These are phyloP conservation scores for Candida sanyaensis DNA, from an alignment of 1,139 yeast species.

Conservation along the genomic window DNA sequence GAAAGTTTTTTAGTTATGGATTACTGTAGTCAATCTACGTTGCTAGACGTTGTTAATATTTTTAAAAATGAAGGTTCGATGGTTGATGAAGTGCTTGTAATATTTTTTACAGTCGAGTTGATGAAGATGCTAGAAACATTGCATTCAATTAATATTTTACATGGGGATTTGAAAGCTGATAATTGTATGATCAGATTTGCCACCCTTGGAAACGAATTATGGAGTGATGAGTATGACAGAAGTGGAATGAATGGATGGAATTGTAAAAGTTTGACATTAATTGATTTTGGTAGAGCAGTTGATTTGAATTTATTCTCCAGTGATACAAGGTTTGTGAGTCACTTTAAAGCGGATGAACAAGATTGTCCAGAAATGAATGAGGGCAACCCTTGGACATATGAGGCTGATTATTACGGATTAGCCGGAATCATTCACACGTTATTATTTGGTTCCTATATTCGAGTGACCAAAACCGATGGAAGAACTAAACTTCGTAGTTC, in stretches of 20 bases:
- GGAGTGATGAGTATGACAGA: conserved; percentile 28
- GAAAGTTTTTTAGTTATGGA: conserved; percentile 76
- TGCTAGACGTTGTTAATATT: conserved; percentile 69
- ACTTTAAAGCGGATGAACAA: conserved; percentile 68
- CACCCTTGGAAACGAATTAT: conserved; percentile 16
- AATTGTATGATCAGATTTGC: conserved; percentile 77
- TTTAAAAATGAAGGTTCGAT: conserved; percentile 31
- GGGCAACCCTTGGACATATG: conserved; percentile 70
- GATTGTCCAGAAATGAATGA: conserved; percentile 77
- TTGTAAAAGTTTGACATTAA: conserved; percentile 59
- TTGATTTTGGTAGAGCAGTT: conserved; percentile 84
- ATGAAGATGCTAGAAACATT: conserved; percentile 60
- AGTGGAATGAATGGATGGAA: conserved; percentile 50
- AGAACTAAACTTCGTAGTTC: conserved; percentile 40
- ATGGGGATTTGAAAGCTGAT: conserved; percentile 86
- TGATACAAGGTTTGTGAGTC: conserved; percentile 55
- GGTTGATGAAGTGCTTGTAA: conserved; percentile 62
- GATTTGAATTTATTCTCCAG: conserved; percentile 62
- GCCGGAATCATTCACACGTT: conserved; percentile 76
- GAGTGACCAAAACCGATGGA: conserved; percentile 32
- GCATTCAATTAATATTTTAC: conserved; percentile 69
- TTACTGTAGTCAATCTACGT: conserved; percentile 72
- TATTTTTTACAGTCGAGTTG: conserved; percentile 66
- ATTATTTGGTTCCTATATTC: conserved; percentile 67
- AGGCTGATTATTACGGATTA: conserved; percentile 83